Base-by-base conservation (phyloP, 1,139 yeast species). In the Nakaseomyces nivariensis region DNA sequence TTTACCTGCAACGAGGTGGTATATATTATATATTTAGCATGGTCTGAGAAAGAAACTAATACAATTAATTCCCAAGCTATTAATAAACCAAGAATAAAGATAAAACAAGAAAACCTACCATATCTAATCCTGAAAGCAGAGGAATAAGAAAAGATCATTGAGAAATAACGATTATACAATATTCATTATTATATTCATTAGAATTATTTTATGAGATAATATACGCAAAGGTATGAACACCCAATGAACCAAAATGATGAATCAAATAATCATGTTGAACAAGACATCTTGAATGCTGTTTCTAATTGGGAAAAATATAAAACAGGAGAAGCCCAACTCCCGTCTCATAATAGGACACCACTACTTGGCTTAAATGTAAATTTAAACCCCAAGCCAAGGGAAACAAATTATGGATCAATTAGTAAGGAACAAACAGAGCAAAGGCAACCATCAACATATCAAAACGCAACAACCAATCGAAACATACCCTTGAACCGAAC, bases 251-350 rank as follows among this genome's bases (percentile, higher is more conserved):
- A 11, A 29, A 41, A 41, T 41, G 44, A 29, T 13, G 44, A 29
- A 27, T 17, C 33, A 13, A 27, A 36, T 5, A 41, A 11, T 5
- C 26, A 6, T n/a, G 34, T 29, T 8, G 44, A 41, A 41, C 11
- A 29, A 7, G 44, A 41, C 34, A 41, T 41, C 5, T 29, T 41
- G 34, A 41, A 41, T 22, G 33, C 44, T 4, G 44, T 41, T 7
- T 41, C 44, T 22, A 41, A 41, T 13, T 41, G 44, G 44, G 44
- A 41, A 22, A 41, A 29, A 27, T 41, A 41, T 29, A 41, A 41
- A 26, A 27, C 6, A n/a, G 44, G 44, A 11, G 34, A 27, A 13
- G 34, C 34, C 8, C 34, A 29, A 13, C 44, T 41, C 25, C 44
- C 44, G 34, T 41, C 34, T 26, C 42, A 38, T 38, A 38, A 38